phyloP scores from a whole-genome alignment of 75 land plant genomes.

The Pseudotsuga menziesii region DNA sequence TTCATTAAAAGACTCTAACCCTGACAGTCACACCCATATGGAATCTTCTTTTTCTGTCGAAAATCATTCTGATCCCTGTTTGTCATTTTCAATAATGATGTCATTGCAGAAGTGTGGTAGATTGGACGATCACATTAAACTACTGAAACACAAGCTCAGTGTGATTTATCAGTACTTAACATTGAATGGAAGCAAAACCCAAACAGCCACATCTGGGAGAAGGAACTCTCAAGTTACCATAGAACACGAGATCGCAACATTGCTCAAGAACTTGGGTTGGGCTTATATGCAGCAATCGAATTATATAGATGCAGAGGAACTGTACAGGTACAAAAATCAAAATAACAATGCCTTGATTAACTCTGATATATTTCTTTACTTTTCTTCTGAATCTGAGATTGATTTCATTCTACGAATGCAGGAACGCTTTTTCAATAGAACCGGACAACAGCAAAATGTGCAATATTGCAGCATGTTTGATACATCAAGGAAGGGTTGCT shows the following conservation, averaged over 20 bases:
- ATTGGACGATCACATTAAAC: conserved; percentile 88
- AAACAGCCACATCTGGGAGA: conserved; percentile 92
- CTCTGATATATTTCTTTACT: background rate
- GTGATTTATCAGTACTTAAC: conserved; percentile 90
- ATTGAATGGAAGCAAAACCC: conserved; percentile 93
- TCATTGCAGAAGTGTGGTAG: conserved; percentile 81
- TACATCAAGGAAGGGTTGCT: conserved; percentile 84
- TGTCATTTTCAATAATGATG: no score
- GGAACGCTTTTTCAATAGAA: conserved; percentile 72
- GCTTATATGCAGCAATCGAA: conserved; percentile 95
- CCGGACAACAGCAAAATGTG: conserved; percentile 98
- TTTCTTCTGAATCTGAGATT: background rate
- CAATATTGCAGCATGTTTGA: conserved; percentile 91
- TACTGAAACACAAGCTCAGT: conserved; percentile 83
- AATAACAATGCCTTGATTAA: background rate
- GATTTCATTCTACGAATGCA: background rate
- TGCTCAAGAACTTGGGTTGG: conserved; percentile 97
- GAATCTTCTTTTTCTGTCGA: no score
- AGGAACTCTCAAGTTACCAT: conserved; percentile 95
- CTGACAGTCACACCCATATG: no score
- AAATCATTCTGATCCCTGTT: no score
- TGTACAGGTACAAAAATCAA: conserved; percentile 28
- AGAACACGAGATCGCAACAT: conserved; percentile 90
- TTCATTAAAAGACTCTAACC: no score
- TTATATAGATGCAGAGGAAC: conserved; percentile 83